Evolutionary conservation across 78 protist genomes (phyloP), one percentile per base, ranked within the genome.

Genomic region (Diacronema lutheri): DNA sequence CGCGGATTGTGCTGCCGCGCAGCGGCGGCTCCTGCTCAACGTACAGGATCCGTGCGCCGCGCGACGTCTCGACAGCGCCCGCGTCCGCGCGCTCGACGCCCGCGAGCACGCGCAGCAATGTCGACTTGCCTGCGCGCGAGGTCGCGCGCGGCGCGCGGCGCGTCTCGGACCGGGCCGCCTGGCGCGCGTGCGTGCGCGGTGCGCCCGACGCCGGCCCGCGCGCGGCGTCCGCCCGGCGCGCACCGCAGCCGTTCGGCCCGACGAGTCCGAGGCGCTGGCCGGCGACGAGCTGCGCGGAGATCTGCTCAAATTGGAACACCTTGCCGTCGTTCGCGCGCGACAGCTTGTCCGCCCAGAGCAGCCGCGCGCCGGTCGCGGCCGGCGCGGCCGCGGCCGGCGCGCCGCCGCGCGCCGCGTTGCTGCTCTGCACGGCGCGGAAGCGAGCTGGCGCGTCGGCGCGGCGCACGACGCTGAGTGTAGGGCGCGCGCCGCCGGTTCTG

Each of bases 51-150:
- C 50, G 76, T 21, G 19, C 20, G 29, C 40, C 71, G 38, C 40
- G 71, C 13, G 40, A 6, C 0, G 31, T n/a, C 14, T 84, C 64
- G 57, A 62, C 29, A 6, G 2, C 4, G 40, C 90, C 90, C 7
- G 0, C 56, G 38, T 61, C 61, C 26, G 92, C 91, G 35, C 10
- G 10, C 62, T 46, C 78, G 41, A 12, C 44, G 50, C 79, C 86
- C 58, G 46, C 21, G 40, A 86, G 44, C 62, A 74, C 31, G 81
- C 61, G 76, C 60, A 90, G 33, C 40, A 90, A 65, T 2, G 90
- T 82, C 25, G 78, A 56, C 74, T 89, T 85, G 33, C 92, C 90
- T n/a, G n/a, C n/a, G n/a, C n/a, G n/a, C n/a, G n/a, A n/a, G n/a
- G n/a, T n/a, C n/a, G n/a, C n/a, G n/a, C n/a, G n/a, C n/a, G n/a